phyloP scores from a whole-genome alignment of 805 yeast species.

The Saccharomycopsis babjevae region DNA sequence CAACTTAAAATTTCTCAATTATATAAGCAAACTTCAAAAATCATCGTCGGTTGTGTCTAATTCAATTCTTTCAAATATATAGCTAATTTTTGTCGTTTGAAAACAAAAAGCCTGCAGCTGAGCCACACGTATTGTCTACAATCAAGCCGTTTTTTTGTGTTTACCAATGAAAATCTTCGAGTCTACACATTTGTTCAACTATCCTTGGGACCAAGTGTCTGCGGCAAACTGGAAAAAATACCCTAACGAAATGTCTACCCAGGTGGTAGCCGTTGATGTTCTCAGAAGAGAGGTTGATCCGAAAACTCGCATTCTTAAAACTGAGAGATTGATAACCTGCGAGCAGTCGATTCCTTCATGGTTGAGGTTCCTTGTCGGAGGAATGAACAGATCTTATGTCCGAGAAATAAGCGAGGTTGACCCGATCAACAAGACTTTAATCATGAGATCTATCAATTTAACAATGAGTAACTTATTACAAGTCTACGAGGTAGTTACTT shows the following conservation, averaged over 20 bases:
- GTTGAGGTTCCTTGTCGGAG: constrained; percentile 66
- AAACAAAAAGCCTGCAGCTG: too few relatives aligned
- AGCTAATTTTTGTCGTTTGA: too few relatives aligned
- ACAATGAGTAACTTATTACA: constrained; percentile 67
- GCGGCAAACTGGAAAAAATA: constrained; percentile 96
- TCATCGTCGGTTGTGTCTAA: too few relatives aligned
- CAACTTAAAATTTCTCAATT: neutral
- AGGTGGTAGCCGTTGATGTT: constrained; percentile 89
- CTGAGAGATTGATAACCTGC: constrained; percentile 85
- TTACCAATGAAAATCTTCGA: constrained; percentile 66
- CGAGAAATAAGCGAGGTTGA: constrained; percentile 87
- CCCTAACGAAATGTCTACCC: constrained; percentile 89
- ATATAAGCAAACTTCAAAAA: neutral
- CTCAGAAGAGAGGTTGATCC: constrained; percentile 59
- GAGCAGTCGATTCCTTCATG: constrained; percentile 79
- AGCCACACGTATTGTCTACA: neutral
- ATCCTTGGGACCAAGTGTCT: constrained; percentile 90
- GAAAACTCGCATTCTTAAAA: constrained; percentile 44
- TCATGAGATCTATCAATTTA: constrained; percentile 77
- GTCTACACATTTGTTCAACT: constrained; percentile 57
- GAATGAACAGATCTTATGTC: constrained; percentile 63
- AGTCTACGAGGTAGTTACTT: constrained; percentile 82
- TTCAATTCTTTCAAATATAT: too few relatives aligned
- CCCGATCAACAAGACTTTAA: constrained; percentile 47
- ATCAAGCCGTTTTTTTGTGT: too few relatives aligned